Percentiles rank a stretch among this genome's conserved stretches.
phyloP scores from a whole-genome alignment of 1,139 yeast genomes.

The Meyerozyma athensensis region DNA sequence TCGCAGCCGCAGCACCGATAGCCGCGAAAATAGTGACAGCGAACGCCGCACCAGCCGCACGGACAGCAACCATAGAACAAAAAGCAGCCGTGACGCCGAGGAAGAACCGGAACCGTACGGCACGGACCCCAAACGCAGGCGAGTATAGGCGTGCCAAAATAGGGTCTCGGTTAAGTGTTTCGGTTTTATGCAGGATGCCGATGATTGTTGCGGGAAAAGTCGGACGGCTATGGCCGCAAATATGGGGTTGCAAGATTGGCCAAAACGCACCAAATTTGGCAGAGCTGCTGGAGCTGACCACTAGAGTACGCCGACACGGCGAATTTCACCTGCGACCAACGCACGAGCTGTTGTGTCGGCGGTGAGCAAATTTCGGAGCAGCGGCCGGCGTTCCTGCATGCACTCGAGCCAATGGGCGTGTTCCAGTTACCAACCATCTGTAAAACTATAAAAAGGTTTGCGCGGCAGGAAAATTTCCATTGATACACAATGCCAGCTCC shows the following conservation, averaged over 20 bases:
- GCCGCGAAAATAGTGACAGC: not conserved
- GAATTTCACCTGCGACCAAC: constrained; percentile 7
- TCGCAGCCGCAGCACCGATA: not conserved
- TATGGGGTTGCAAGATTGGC: too few species aligned
- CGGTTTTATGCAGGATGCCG: too few species aligned
- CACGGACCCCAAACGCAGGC: constrained; percentile 1
- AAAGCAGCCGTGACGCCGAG: constrained; percentile 4
- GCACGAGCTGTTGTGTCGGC: too few species aligned
- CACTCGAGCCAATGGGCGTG: constrained; percentile 7
- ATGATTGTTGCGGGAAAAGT: too few species aligned
- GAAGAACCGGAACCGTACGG: constrained; percentile 1
- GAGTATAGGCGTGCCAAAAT: not conserved
- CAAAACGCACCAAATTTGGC: too few species aligned
- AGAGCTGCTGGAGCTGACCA: too few species aligned
- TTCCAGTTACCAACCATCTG: constrained; percentile 6
- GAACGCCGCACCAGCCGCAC: constrained; percentile 1
- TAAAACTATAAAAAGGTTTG: constrained; percentile 1
- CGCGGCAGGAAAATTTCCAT: constrained; percentile 1
- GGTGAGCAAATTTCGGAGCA: too few species aligned
- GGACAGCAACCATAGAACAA: not conserved
- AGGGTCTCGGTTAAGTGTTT: not conserved
- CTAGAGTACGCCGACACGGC: too few species aligned
- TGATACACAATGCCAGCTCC: constrained; percentile 53
- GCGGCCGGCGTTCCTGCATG: constrained; percentile 9
- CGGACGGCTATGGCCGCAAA: too few species aligned